A percentile compares a stretch with the other conserved stretches of the same genome.
Evolutionary conservation across 2,329 filamentous ascomycete species (phyloP).

Genomic region (Ascosphaera apis): DNA sequence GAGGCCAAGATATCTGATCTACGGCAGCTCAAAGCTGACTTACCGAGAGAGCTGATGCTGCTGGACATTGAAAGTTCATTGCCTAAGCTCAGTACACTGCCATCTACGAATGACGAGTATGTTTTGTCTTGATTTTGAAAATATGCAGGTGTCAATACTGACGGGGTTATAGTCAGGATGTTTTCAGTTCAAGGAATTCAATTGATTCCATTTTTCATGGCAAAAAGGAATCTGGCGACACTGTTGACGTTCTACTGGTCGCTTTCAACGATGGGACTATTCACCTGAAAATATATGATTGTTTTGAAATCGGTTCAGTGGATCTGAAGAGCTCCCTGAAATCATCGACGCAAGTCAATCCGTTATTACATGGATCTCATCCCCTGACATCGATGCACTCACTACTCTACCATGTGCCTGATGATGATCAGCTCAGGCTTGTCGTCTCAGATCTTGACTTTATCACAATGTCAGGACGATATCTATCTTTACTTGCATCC

Average conservation of each 20-base stretch:
- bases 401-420: constrained; percentile 30
- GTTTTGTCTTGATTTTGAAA: constrained; percentile 2
- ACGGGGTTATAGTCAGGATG: constrained; percentile 22
- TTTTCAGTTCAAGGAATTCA: constrained; percentile 47
- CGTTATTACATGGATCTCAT: constrained; percentile 44
- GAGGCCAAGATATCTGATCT: constrained; percentile 16
- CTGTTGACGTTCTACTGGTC: constrained; percentile 58
- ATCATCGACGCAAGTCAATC: constrained; percentile 16
- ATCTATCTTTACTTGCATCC: constrained; percentile 61
- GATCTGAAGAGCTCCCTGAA: constrained; percentile 16
- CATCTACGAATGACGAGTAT: constrained; percentile 38
- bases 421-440: constrained; percentile 29
- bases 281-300: constrained; percentile 66
- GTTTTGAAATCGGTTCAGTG: constrained; percentile 49
- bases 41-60: constrained; percentile 51
- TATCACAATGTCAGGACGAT: constrained; percentile 48
- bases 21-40: constrained; percentile 24
- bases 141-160: neutral
- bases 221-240: constrained; percentile 41
- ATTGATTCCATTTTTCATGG: constrained; percentile 47
- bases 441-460: constrained; percentile 67
- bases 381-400: constrained; percentile 52
- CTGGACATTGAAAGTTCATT: constrained; percentile 55
- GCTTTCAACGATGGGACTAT: constrained; percentile 48
- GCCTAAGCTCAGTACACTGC: constrained; percentile 52